Evolutionary conservation across 208 protist species (phyloP).

Genomic region (Leptomonas pyrrhocoris): DNA sequence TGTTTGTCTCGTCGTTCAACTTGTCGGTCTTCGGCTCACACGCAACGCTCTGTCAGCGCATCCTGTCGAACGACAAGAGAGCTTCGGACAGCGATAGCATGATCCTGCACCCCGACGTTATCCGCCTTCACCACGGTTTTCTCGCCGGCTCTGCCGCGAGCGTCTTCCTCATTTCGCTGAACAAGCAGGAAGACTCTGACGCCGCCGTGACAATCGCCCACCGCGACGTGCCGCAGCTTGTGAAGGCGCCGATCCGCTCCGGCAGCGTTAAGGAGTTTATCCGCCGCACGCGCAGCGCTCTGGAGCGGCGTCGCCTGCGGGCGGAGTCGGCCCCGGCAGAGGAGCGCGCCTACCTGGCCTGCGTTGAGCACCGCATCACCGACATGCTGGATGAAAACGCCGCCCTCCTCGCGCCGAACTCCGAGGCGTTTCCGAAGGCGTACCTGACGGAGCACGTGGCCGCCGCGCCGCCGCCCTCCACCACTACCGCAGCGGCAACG

Average conservation of each 20-base stretch:
- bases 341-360: slow-evolving; percentile 2
- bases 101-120: slow-evolving; percentile 14
- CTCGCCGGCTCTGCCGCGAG: slow-evolving; percentile 23
- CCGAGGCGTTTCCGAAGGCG: slow-evolving; percentile 12
- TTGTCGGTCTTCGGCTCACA: slow-evolving; percentile 40
- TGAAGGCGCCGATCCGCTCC: slow-evolving; percentile 26
- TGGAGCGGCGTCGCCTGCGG: slow-evolving; percentile 26
- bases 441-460: slow-evolving; percentile 17
- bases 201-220: slow-evolving; percentile 13
- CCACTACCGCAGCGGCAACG: neutral
- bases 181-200: slow-evolving; percentile 26
- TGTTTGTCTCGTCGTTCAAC: slow-evolving; percentile 41
- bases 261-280: slow-evolving; percentile 41
- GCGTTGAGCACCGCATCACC: slow-evolving; percentile 20
- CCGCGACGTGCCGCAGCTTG: neutral
- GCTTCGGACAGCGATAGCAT: neutral
- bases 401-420: slow-evolving; percentile 14
- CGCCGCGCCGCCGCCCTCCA: neutral
- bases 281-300: slow-evolving; percentile 18
- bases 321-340: neutral
- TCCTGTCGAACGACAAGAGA: slow-evolving; percentile 10
- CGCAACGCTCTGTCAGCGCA: slow-evolving; percentile 13
- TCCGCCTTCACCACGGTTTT: slow-evolving; percentile 16
- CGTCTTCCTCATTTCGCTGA: slow-evolving; percentile 32
- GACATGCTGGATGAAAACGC: slow-evolving; percentile 37